Conservation (phyloP, 2,329 filamentous ascomycete species). For the Colletotrichum camelliae region DNA sequence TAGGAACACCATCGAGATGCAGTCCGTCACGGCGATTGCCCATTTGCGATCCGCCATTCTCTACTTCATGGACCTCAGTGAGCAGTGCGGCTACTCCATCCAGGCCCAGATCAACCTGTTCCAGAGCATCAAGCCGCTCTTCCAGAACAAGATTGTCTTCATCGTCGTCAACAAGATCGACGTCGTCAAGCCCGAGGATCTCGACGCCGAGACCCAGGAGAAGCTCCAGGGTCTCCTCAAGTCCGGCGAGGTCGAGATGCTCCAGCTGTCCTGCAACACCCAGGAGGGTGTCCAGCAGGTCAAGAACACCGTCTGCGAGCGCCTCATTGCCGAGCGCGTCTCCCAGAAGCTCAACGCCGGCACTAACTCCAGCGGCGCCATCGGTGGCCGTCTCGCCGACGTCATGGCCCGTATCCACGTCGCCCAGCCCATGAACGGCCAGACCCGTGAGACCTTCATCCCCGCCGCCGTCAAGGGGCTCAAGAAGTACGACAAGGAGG, state of each 20-base stretch:
- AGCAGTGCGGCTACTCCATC: constrained; percentile 96
- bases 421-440: constrained; percentile 86
- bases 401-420: constrained; percentile 96
- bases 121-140: constrained; percentile 94
- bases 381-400: constrained; percentile 84
- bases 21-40: constrained; percentile 96
- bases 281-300: constrained; percentile 93
- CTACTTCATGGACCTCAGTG: constrained; percentile 97
- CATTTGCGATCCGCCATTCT: constrained; percentile 94
- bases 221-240: constrained; percentile 83
- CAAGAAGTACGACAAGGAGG: constrained; percentile 89
- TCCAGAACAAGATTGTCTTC: constrained; percentile 94
- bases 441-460: constrained; percentile 81
- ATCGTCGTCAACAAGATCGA: constrained; percentile 99
- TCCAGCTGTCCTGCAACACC: constrained; percentile 94
- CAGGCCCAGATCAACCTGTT: constrained; percentile 93
- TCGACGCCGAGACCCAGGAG: constrained; percentile 78
- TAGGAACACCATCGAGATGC: constrained; percentile 99
- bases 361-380: constrained; percentile 75
- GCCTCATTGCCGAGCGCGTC: constrained; percentile 89
- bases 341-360: constrained; percentile 96
- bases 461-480: constrained; percentile 81
- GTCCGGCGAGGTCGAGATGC: constrained; percentile 87
- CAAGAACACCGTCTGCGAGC: constrained; percentile 93
- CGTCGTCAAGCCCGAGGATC: constrained; percentile 83